These are phyloP conservation scores for Neonothopanus nambi DNA, from an alignment of 1,284 basidiomycete species.

Conservation along the genomic window DNA sequence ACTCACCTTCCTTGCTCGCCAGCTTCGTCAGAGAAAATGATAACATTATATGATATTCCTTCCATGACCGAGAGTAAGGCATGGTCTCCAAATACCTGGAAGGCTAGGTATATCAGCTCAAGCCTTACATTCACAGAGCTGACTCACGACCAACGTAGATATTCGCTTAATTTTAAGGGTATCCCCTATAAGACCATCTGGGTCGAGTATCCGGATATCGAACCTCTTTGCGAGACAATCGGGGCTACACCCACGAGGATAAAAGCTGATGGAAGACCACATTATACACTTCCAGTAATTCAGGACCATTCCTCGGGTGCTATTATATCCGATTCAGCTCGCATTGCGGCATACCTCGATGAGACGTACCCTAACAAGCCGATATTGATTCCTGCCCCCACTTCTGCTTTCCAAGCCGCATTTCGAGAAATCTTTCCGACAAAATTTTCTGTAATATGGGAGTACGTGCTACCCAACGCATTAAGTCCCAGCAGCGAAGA, in stretches of 20 bases:
- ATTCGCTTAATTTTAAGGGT: conserved; percentile 37
- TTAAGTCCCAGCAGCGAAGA: conserved; percentile 32
- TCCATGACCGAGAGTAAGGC: conserved; percentile 8
- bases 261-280: conserved; percentile 25
- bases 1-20: no score
- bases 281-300: conserved; percentile 41
- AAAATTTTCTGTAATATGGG: conserved; percentile 4
- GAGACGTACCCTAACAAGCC: conserved; percentile 30
- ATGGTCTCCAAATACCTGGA: conserved; percentile 26
- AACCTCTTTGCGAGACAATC: conserved; percentile 28
- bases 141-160: background rate
- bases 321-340: conserved; percentile 34
- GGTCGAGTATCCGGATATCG: conserved; percentile 41
- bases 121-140: background rate
- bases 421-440: conserved; percentile 22
- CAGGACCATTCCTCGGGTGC: conserved; percentile 29
- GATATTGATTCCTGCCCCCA: conserved; percentile 28
- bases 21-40: no score
- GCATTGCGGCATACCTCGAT: conserved; percentile 41
- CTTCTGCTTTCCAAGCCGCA: conserved; percentile 23
- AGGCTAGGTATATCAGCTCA: conserved; percentile 22
- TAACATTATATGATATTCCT: conserved; percentile 12
- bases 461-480: conserved; percentile 12
- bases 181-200: conserved; percentile 39
- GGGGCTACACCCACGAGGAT: conserved; percentile 28